Base-by-base conservation (phyloP, 176 grass and related monocot species). In the Leersia perrieri region DNA sequence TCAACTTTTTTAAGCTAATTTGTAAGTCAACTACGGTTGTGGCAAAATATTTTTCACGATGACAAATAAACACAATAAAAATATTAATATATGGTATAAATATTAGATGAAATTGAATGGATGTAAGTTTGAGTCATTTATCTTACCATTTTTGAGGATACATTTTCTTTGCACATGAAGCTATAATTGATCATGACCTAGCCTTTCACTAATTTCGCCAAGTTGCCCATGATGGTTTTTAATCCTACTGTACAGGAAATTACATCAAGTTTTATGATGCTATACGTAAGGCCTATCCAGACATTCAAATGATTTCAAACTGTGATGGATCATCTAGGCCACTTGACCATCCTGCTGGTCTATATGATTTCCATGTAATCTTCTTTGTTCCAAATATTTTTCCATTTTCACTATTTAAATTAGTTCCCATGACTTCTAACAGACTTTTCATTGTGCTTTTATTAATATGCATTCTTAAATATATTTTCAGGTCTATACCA, bases 251-350 rank as follows among this genome's bases (percentile, higher is more conserved):
- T 75, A 70, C 67, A 97, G 94, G 82, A 35, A 88, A 97, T 38
- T 97, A 97, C 51, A 40, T 91, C 34, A 89, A 89, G 66, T 97
- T 97, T 27, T 93, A 91, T 49, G 63, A 77, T 79, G 91, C 86
- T 55, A 91, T 97, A 82, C 73, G 80, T 60, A 76, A 55, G 66
- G 84, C 86, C 31, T 93, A 97, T 83, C 88, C 91, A 63, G 88
- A 91, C 35, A 97, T 97, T 81, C 85, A 91, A 65, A 72, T 97
- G 31, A 93, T 97, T 79, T 91, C 94, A 70, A 93, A 97, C 66
- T 97, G 94, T 74, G 86, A 97, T 74, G 88, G 84, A 18, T 90
- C 85, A 38, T 80, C 83, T 47, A 75, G 12, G 55, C 41, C 72
- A 80, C 86, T 97, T 78, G 86, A 91, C 80, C 94, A 93, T 83